Evolutionary conservation across 2,329 filamentous ascomycete genomes (phyloP), one percentile per base, ranked within the genome.

Genomic region (Fusarium sambucinum): DNA sequence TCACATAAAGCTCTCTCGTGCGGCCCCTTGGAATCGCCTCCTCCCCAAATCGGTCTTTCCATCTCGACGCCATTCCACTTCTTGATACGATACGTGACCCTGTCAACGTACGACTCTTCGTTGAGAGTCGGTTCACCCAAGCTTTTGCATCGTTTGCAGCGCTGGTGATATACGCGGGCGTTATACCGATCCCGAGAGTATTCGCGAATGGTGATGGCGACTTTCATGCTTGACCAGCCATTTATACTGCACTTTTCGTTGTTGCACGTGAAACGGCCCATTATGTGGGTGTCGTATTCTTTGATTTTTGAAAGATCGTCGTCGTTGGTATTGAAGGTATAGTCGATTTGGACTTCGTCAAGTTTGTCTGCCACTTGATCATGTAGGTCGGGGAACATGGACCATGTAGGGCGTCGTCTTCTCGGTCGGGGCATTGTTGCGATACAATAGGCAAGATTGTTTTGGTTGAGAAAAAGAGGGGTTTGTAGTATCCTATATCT

Each of bases 111-210:
- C 0, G 74, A 75, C 0, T 66, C 29, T 0, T 67, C 46, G 29
- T 81, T 61, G 0, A 81, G 51, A 4, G 4, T 45, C 1, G 79
- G 72, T 9, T 32, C 47, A 16, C 76, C 75, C 3, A 79, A 62
- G 6, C 7, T 13, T 1, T 76, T 66, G 68, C 77, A 82, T 3
- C 8, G 3, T 9, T 53, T 68, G 73, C 80, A 82, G 2, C 73
- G 74, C 55, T 82, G 80, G 40, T 78, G 72, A 59, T 77, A 82
- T 1, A 82, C 76, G 3, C 73, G 41, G 1, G 74, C 79, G 50
- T 81, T 79, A 68, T 82, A 82, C 6, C 68, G 62, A 7, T 71
- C 46, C 0, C 38, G 45, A 0, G 25, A 27, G 41, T 79, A 82
- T 35, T 70, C 56, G 11, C 77, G 73, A 19, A 82, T 81, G 1